A percentile compares a stretch with the other conserved stretches of the same genome.
phyloP scores from a whole-genome alignment of 176 grass and related monocot species.

The Triticum dicoccoides region DNA sequence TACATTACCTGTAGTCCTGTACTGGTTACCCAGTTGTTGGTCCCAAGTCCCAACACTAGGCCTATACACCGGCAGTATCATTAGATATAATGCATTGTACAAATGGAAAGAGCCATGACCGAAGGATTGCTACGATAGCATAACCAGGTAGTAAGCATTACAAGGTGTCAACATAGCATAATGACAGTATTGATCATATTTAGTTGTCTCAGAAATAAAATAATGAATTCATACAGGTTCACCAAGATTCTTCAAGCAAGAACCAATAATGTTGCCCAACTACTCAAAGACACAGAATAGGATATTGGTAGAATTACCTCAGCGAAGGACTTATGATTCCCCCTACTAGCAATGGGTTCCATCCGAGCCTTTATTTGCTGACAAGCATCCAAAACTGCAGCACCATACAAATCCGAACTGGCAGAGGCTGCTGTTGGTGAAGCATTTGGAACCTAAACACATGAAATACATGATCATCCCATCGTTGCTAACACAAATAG shows the following conservation, averaged over 20 bases:
- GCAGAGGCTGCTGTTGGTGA: conserved; percentile 93
- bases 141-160: not conserved
- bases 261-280: not conserved
- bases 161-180: not conserved
- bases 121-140: not conserved
- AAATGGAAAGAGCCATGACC: not conserved
- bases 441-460: conserved; percentile 88
- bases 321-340: conserved; percentile 70
- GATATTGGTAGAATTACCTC: conserved; percentile 56
- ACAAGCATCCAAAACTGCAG: conserved; percentile 95
- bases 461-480: conserved; percentile 13
- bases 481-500: not conserved
- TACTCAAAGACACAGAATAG: conserved; percentile 1
- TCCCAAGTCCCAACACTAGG: not conserved
- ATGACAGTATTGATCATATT: not conserved
- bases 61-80: not conserved
- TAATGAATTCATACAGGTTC: not conserved
- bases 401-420: conserved; percentile 95
- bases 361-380: conserved; percentile 90
- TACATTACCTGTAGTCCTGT: not conserved
- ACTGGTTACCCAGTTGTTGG: not conserved
- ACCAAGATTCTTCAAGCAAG: not conserved
- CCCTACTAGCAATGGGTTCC: conserved; percentile 70
- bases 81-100: not conserved
- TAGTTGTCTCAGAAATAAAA: not conserved